Base-by-base conservation (phyloP, 208 protist species). In the Novymonas esmeraldas region DNA sequence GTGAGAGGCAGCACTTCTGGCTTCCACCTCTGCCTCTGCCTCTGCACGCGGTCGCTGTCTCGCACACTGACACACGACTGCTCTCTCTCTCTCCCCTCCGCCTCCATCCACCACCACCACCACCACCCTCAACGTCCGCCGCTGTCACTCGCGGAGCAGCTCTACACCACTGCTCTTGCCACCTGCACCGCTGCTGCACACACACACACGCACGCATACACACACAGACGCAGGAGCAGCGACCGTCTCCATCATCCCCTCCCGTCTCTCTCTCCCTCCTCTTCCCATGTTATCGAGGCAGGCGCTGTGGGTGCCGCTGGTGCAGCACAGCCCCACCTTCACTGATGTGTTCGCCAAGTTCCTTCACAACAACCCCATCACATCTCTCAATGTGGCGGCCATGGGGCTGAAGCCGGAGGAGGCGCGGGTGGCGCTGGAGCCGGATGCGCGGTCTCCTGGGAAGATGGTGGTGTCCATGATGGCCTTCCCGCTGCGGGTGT, bases 401-500 rank as follows among this genome's bases (percentile, higher is more conserved):
- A 46, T 88, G 13, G 11, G 54, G 18, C 63, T 92, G 31, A 59
- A 64, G 11, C 67, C 75, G 11, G 84, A 85, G 36, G 62, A 75
- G 1, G 79, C 81, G 14, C 67, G 56, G 22, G 83, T 90, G 20
- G 70, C 80, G 10, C 59, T 86, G 31, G 62, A 65, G 42, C 71
- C 71, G 16, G 70, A 81, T 29, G 14, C 70, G 18, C 51, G 67
- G 24, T 9, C 64, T 26, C 51, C 73, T 2, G 41, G 26, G 14
- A 64, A 64, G 51, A 28, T 58, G 20, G 36, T 74, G 0, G 62
- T 68, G 10, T 57, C 59, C 38, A 67, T 83, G 49, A 76, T 95
- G 81, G 89, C 89, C 22, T 85, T 89, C 33, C 79, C 81, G 1
- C 57, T 85, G 26, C 81, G 60, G 1, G 59, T 95, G 16, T 42